A percentile compares a stretch with the other conserved stretches of the same genome.
phyloP scores from a whole-genome alignment of 768 basidiomycete genomes.

The Mycena crocata region DNA sequence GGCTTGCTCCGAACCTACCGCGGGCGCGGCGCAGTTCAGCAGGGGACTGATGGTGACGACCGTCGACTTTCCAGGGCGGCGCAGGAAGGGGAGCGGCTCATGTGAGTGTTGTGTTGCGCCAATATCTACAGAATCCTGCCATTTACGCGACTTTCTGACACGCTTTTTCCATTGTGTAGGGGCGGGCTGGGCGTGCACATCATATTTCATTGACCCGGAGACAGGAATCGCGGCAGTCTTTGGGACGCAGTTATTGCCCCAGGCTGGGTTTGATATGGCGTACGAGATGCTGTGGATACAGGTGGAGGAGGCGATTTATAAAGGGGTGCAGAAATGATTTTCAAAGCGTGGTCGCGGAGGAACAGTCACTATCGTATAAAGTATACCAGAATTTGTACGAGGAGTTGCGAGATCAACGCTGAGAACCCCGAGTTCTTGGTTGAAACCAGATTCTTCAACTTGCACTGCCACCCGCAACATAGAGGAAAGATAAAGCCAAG shows the following conservation, averaged over 20 bases:
- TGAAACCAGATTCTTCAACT: no score
- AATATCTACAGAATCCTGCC: no score
- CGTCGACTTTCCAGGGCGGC: conserved; percentile 42
- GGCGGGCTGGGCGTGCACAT: conserved; percentile 52
- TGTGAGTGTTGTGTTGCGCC: conserved; percentile 48
- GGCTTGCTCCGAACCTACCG: no score
- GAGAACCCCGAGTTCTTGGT: no score
- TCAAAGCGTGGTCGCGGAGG: no score
- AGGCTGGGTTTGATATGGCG: background rate
- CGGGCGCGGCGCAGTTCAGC: conserved; percentile 43
- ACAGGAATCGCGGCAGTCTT: conserved; percentile 49
- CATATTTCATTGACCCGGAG: conserved; percentile 47
- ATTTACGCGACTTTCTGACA: no score
- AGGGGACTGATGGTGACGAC: conserved; percentile 43
- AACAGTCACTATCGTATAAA: no score
- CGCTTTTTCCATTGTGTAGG: conserved; percentile 32
- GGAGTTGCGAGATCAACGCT: no score
- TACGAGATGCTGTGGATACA: conserved; percentile 34
- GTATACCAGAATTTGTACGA: no score
- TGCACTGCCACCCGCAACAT: no score
- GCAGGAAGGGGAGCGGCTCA: conserved; percentile 46
- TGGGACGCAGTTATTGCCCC: conserved; percentile 44
- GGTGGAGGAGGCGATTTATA: conserved; percentile 45
- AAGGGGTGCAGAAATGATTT: conserved; percentile 28
- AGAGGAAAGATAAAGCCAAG: no score